A percentile compares a stretch with the other conserved stretches of the same genome.
phyloP scores from a whole-genome alignment of 768 basidiomycete species.

The Psilocybe subaeruginosa region DNA sequence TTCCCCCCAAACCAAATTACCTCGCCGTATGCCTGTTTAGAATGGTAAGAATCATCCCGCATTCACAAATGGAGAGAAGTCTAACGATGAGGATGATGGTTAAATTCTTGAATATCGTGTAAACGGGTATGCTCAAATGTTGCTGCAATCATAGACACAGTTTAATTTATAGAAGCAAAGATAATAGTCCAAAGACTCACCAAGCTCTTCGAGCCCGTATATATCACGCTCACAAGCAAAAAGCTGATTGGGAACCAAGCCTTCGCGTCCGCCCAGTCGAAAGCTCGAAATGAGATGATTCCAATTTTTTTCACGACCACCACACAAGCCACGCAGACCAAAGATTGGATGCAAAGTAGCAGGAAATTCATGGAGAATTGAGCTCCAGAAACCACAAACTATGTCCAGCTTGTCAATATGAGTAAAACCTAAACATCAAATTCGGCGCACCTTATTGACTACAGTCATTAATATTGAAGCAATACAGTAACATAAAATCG shows the following conservation, averaged over 20 bases:
- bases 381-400: slow-evolving; percentile 95
- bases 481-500: slow-evolving; percentile 87
- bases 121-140: slow-evolving; percentile 95
- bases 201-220: slow-evolving; percentile 96
- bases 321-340: slow-evolving; percentile 86
- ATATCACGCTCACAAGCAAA: slow-evolving; percentile 91
- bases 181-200: slow-evolving; percentile 50
- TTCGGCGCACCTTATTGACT: slow-evolving; percentile 80
- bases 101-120: slow-evolving; percentile 99
- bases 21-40: slow-evolving; percentile 88
- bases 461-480: slow-evolving; percentile 97
- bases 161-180: background rate
- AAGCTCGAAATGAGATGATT: slow-evolving; percentile 83
- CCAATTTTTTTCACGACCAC: slow-evolving; percentile 69
- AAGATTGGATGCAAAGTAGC: slow-evolving; percentile 87
- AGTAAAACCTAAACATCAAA: background rate
- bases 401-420: background rate
- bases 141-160: slow-evolving; percentile 58
- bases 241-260: slow-evolving; percentile 95
- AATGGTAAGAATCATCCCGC: slow-evolving; percentile 4
- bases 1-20: slow-evolving; percentile 94
- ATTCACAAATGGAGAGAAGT: slow-evolving; percentile 3
- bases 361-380: slow-evolving; percentile 98
- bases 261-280: slow-evolving; percentile 83
- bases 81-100: slow-evolving; percentile 98